Evolutionary conservation across 345 rosid genomes (phyloP), one percentile per base, ranked within the genome.

Genomic region (Bretschneidera sinensis): DNA sequence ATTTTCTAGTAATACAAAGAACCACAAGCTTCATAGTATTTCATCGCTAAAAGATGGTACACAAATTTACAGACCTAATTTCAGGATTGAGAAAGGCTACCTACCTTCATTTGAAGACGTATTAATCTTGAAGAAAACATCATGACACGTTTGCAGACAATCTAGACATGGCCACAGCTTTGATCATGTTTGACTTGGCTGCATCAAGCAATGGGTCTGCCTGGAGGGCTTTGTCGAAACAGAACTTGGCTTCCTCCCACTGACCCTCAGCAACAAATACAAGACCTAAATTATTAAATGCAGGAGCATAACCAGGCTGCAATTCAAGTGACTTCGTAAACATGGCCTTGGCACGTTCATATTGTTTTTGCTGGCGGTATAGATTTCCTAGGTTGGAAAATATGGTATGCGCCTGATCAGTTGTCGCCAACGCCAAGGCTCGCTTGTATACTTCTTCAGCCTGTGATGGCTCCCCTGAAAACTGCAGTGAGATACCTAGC

Each of bases 351-450:
- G 99, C 95, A 31, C 83, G 81, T 49, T 91, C 92, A 0, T 83
- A 94, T 61, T 86, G 79, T 68, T 76, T 82, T 68, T 78, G 90
- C 70, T 79, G 92, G 54, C 97, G 72, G 24, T 88, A 94, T 28
- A 94, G 85, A 78, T 86, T 94, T 57, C 99, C 99, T 0, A 94
- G 89, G 83, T 94, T 88, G 56, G 97, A 90, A 68, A 83, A 83
- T 69, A 85, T 74, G 0, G 84, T 72, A 39, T 88, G 96, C 52
- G 89, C 86, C 64, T 85, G 85, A 50, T 83, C 89, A 5, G 61
- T 25, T 35, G 74, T 71, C 23, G 97, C 78, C 62, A 81, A 74
- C 5, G 89, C 73, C 80, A 88, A 79, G 63, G 89, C 89, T 31
- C 62, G 76, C 75, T 85, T 83, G 77, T 81, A 83, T 19, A 88